Base-by-base conservation (phyloP, 805 yeast species). In the Yamadazyma sp. region DNA sequence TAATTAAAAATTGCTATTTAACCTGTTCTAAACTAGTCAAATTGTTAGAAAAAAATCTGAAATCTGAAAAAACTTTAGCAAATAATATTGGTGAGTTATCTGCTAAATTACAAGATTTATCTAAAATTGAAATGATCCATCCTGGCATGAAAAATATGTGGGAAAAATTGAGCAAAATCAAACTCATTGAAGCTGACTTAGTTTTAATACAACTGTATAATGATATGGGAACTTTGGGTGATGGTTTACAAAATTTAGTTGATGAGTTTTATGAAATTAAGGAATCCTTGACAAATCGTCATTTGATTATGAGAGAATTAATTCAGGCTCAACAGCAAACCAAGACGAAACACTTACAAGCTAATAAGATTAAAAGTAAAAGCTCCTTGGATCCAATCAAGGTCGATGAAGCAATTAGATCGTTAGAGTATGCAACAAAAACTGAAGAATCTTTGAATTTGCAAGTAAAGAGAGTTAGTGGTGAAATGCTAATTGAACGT, bases 211-310 rank as follows among this genome's bases (percentile, higher is more conserved):
- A 80, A 47, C 82, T 86, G 28, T 76, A 85, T 7, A 74, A 80
- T 40, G 86, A 82, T 43, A 68, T 78, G 59, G 88, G 93, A 0
- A 70, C 83, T 0, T 57, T 91, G 23, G 88, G 86, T 2, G 97
- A 91, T 48, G 83, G 83, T 1, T 55, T 87, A 11, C 76, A 70
- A 37, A 66, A 75, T 48, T 64, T 87, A 19, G 65, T 78, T 3
- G 75, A 75, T 42, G 96, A 89, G 48, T 82, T 93, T 11, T 93
- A 82, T 56, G 80, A 83, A 39, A 82, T 89, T 38, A 93, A 93
- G 58, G 98, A 93, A 60, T 82, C 96, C 0, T 66, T 93, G 36
- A 93, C 98, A 0, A 89, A 91, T 60, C 72, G 98, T 40, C 96
- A 93, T 56, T 68, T 93, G 38, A 62, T 91, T 24, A 93, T 93